Evolutionary conservation across 805 yeast species (phyloP).

Genomic region (Suhomyces tanzawaensis): DNA sequence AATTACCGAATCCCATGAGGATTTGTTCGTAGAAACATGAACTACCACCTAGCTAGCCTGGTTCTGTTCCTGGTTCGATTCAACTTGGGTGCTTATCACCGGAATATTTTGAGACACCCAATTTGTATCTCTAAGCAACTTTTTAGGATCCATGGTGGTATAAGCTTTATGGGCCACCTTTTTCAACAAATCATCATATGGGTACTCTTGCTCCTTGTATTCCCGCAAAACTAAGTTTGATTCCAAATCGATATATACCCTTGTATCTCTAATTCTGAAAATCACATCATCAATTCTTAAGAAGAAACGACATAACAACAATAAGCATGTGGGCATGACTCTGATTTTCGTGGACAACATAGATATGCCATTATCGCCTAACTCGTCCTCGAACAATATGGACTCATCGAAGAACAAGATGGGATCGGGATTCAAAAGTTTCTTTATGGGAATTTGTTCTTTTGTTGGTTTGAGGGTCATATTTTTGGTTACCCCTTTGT

Average conservation of each 20-base stretch:
- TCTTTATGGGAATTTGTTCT: constrained; percentile 61
- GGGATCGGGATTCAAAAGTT: constrained; percentile 73
- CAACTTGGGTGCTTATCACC: constrained; percentile 26
- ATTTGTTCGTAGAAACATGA: too few species aligned
- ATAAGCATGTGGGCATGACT: constrained; percentile 80
- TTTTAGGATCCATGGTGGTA: constrained; percentile 35
- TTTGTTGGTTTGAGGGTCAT: constrained; percentile 19
- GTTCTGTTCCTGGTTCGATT: constrained; percentile 7
- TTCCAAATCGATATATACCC: constrained; percentile 77
- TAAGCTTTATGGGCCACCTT: constrained; percentile 22
- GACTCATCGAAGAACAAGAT: constrained; percentile 87
- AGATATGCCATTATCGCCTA: constrained; percentile 94
- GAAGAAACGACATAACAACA: constrained; percentile 74
- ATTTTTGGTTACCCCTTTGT: constrained; percentile 51
- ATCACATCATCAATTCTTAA: constrained; percentile 88
- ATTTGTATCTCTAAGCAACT: constrained; percentile 66
- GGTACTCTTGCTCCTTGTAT: constrained; percentile 57
- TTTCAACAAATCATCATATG: constrained; percentile 29
- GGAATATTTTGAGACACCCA: constrained; percentile 68
- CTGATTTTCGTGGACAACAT: constrained; percentile 75
- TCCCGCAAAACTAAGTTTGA: constrained; percentile 68
- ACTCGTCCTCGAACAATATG: constrained; percentile 87
- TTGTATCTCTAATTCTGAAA: constrained; percentile 78
- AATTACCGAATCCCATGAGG: too few species aligned
- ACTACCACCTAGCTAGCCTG: too few species aligned